Conservation (phyloP, 2,329 filamentous ascomycete genomes). For the Macroventuria anomochaeta region DNA sequence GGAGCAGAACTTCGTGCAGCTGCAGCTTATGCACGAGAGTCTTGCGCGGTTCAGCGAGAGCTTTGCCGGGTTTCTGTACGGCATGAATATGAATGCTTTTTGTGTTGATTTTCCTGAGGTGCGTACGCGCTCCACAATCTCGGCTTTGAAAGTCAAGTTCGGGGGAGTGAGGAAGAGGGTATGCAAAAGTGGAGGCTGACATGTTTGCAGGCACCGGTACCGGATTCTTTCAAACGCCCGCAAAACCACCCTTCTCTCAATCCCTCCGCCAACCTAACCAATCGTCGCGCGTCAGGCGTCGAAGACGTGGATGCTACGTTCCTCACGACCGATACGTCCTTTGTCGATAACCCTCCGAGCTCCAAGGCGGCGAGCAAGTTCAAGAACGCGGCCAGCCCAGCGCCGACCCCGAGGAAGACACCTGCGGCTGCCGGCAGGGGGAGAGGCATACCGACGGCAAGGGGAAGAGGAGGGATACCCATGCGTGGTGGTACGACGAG, state of each 20-base stretch:
- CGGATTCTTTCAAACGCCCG: constrained; percentile 74
- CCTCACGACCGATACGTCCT: constrained; percentile 90
- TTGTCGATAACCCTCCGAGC: constrained; percentile 80
- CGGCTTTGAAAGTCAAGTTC: no score
- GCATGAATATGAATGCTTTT: constrained; percentile 98
- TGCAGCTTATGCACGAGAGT: constrained; percentile 96
- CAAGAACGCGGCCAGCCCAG: constrained; percentile 43
- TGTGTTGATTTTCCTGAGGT: constrained; percentile 98
- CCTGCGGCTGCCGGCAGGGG: constrained; percentile 36
- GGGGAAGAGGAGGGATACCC: constrained; percentile 43
- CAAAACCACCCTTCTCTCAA: constrained; percentile 37
- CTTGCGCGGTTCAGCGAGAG: constrained; percentile 92
- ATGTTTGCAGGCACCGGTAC: constrained; percentile 71
- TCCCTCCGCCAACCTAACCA: constrained; percentile 27
- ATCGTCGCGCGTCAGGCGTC: constrained; percentile 31
- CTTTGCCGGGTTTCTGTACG: constrained; percentile 94
- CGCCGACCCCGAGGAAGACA: constrained; percentile 32
- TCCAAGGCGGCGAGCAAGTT: constrained; percentile 56
- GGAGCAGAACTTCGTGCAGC: constrained; percentile 96
- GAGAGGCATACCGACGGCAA: constrained; percentile 43
- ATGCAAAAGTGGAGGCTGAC: background rate
- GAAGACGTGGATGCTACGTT: constrained; percentile 79
- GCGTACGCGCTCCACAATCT: constrained; percentile 40
- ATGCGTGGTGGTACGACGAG: constrained; percentile 41
- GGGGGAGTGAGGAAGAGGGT: no score